Base-by-base conservation (phyloP, 768 basidiomycete genomes). In the Hygrophorus russula region DNA sequence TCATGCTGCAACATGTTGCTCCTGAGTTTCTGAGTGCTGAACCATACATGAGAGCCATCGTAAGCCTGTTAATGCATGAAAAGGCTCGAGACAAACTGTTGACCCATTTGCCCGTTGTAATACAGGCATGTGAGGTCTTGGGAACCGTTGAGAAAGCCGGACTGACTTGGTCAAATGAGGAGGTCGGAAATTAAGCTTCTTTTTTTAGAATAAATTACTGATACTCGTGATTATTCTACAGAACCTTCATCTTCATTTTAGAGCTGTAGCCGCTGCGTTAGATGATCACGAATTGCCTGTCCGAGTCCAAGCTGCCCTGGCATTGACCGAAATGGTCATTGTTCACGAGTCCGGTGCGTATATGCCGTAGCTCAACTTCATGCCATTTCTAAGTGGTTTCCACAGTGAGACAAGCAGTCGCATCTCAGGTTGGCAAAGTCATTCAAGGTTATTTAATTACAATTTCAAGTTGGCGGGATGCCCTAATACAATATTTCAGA, bases 231-330 rank as follows among this genome's bases (percentile, higher is more conserved):
- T 28, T 32, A 8, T 49, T 15, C 27, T 32, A 3, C 44, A 88
- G 80, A 71, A 77, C 53, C 60, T 90, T 53, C 71, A 69, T 46
- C 63, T 59, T 24, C 76, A 82, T 54, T 84, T 82, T 62, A 68
- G 70, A 31, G 80, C 76, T 1, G 70, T 85, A 36, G 75, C 78
- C 15, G 60, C 63, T n/a, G 74, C 74, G 5, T 65, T 92, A 38
- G 82, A 88, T 53, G 88, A 93, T 51, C 56, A 74, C 0, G 82
- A 86, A 49, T 69, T 92, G 43, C 87, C 89, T 0, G 88, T 92
- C 20, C 77, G 81, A 30, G 84, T 92, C 7, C 85, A 89, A 42
- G 88, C 87, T 5, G 80, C 81, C 1, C 64, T 92, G 48, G 79
- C 86, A 1, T 65, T 94, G 46, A 82, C 85, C 2, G 81, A 89